Evolutionary conservation across 441 rosid species (phyloP).

Genomic region (Kokia cookei): DNA sequence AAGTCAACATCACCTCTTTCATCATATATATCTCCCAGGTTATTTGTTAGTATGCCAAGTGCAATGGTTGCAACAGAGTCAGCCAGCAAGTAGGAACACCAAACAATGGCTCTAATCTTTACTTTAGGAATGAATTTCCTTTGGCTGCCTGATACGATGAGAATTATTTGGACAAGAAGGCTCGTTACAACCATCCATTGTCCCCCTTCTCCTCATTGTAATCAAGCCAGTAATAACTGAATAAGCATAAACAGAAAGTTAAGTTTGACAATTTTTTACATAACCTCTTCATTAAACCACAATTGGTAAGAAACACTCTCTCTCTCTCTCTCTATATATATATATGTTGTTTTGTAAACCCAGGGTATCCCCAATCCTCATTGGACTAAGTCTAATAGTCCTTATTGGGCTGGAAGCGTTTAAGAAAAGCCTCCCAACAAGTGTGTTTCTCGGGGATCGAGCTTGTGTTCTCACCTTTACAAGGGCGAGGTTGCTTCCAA

Average conservation of each 20-base stretch:
- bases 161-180: conserved; percentile 14
- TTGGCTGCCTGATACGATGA: background rate
- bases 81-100: conserved; percentile 26
- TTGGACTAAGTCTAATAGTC: too few species aligned
- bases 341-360: too few species aligned
- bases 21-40: background rate
- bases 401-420: too few species aligned
- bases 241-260: background rate
- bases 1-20: background rate
- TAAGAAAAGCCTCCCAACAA: too few species aligned
- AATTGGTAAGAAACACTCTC: background rate
- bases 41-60: conserved; percentile 14
- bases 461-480: too few species aligned
- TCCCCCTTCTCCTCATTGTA: background rate
- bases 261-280: background rate
- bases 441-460: too few species aligned
- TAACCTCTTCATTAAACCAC: background rate
- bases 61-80: conserved; percentile 15
- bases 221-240: conserved; percentile 3
- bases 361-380: too few species aligned
- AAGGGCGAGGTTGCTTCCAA: too few species aligned
- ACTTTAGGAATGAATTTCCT: background rate
- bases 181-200: conserved; percentile 8
- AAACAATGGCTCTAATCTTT: background rate
- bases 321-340: too few species aligned